phyloP scores from a whole-genome alignment of 345 rosid genomes.

The Eucalyptus erythrocorys region DNA sequence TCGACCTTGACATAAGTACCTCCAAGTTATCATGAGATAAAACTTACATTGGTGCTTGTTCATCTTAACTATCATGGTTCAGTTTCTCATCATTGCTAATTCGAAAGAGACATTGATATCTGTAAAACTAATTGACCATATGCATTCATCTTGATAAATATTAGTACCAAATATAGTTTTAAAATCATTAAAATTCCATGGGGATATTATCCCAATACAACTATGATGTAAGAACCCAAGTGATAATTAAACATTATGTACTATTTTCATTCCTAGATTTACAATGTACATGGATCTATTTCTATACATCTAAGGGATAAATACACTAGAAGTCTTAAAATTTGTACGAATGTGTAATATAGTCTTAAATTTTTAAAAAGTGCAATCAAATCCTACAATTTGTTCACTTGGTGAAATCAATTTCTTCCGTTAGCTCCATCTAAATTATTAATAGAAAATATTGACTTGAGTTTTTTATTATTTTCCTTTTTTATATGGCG shows the following conservation, averaged over 20 bases:
- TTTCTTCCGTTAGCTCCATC: background rate
- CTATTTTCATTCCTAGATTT: background rate
- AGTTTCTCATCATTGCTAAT: no score
- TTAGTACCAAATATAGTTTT: no score
- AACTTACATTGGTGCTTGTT: no score
- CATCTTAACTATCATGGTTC: no score
- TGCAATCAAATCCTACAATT: background rate
- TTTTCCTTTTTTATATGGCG: background rate
- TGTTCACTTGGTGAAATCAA: fast-evolving
- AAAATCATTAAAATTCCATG: no score
- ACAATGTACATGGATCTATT: background rate
- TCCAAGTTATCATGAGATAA: no score
- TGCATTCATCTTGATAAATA: no score
- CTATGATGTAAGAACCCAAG: background rate
- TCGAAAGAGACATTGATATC: no score
- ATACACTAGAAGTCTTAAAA: background rate
- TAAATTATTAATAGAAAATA: background rate
- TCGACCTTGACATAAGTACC: no score
- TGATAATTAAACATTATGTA: background rate
- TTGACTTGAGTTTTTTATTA: background rate
- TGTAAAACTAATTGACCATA: no score
- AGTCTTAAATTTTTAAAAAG: background rate
- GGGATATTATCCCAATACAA: background rate
- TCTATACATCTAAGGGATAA: background rate
- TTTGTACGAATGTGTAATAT: background rate